Conservation (phyloP, 257 asterid species). For the Solanum pimpinellifolium region DNA sequence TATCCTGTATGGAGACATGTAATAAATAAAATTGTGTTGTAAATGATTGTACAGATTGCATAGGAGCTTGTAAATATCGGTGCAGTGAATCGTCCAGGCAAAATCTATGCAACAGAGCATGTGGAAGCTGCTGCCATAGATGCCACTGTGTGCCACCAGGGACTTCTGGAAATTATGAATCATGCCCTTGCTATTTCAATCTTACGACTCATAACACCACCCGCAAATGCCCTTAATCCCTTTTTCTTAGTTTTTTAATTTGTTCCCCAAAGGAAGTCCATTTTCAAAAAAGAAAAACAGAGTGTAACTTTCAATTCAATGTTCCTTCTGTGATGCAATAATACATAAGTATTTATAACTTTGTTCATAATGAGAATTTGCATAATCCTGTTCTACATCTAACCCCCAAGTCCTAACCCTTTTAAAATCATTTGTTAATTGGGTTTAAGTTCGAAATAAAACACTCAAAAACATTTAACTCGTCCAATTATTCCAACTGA, state of each 20-base stretch:
- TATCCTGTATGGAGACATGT: not conserved
- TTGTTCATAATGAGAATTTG: too few species aligned
- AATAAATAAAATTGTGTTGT: not conserved
- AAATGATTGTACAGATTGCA: conserved; percentile 1
- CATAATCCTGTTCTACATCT: too few species aligned
- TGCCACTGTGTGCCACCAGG: conserved; percentile 27
- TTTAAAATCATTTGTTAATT: too few species aligned
- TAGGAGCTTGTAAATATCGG: conserved; percentile 2
- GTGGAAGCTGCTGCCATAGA: conserved; percentile 19
- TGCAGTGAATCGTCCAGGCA: conserved; percentile 9
- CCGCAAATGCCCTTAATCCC: conserved; percentile 14
- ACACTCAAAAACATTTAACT: too few species aligned
- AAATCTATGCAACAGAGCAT: conserved; percentile 24
- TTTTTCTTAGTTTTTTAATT: too few species aligned
- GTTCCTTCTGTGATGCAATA: not conserved
- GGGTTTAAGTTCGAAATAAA: too few species aligned
- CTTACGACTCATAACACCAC: conserved; percentile 6
- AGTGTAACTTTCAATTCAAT: not conserved
- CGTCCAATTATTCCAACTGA: too few species aligned
- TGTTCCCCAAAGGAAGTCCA: too few species aligned
- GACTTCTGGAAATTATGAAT: conserved; percentile 14
- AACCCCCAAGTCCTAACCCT: too few species aligned
- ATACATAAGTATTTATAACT: too few species aligned
- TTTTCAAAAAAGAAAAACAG: too few species aligned
- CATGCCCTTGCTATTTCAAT: conserved; percentile 19